Evolutionary conservation across 192 early-diverging fungal species (phyloP), one percentile per base, ranked within the genome.

Genomic region (Lunasporangiospora selenospora): DNA sequence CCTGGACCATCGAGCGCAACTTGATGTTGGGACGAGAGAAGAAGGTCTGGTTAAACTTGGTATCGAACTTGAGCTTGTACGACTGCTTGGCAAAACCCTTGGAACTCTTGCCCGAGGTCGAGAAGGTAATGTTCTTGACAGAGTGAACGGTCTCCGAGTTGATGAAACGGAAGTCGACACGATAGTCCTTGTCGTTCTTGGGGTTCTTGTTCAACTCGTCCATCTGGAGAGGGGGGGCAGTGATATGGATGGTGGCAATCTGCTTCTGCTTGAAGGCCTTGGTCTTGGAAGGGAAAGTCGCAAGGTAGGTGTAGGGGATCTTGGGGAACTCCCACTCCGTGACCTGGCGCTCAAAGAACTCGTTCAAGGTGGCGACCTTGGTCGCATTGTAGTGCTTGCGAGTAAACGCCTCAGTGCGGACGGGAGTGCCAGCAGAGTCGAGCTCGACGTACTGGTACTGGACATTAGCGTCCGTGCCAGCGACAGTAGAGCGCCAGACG

Each of bases 161-260:
- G 49, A 78, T 62, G 19, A 75, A 73, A 13, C 45, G 57, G 11
- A 66, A 58, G 16, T 65, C 31, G 19, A 63, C 69, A 9, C 40
- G 42, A 36, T 49, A 59, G 19, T 26, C 43, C 16, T 36, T 51
- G 10, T 55, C 42, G 18, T 27, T 26, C 12, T 18, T 41, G n/a
- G 75, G 62, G 9, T 47, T 58, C 23, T 53, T 18, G 18, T 56
- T 24, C 27, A 66, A 42, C 18, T 62, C 59, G 18, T 65, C 54
- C 8, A 76, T 65, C 0, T 58, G 51, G 6, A 47, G 52, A 9
- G 29, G 10, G 12, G 65, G 65, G 11, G 58, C 78, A 6, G 54
- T 60, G 48, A 80, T 52, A 48, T 76, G 69, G 37, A 80, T 71
- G 18, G 78, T 80, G 48, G 66, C 67, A 24, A 80, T 36, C n/a